A percentile compares a stretch with the other conserved stretches of the same genome.
Evolutionary conservation across 768 basidiomycete species (phyloP).

Genomic region (Podaxis sp.): DNA sequence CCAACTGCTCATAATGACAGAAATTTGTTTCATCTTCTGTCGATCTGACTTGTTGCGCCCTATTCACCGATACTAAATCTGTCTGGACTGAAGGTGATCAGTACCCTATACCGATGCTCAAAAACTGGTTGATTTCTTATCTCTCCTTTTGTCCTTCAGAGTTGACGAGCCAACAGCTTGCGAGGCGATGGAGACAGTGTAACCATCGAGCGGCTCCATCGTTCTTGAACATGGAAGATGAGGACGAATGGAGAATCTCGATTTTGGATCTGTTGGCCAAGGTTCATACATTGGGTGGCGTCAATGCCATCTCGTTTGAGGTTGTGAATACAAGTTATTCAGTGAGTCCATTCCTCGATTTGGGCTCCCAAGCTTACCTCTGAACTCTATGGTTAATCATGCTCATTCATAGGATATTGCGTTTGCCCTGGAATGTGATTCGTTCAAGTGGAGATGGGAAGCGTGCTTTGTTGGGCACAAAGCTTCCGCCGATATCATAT

Average conservation of each 20-base stretch:
- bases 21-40: constrained; percentile 57
- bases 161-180: constrained; percentile 51
- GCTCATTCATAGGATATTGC: constrained; percentile 53
- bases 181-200: constrained; percentile 65
- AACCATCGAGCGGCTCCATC: constrained; percentile 37
- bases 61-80: constrained; percentile 71
- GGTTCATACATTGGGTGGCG: constrained; percentile 59
- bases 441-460: constrained; percentile 81
- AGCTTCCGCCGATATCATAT: constrained; percentile 66
- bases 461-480: constrained; percentile 59
- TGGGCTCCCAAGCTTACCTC: constrained; percentile 9
- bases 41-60: constrained; percentile 53
- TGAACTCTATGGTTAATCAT: constrained; percentile 9
- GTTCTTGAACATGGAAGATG: constrained; percentile 33
- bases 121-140: constrained; percentile 13
- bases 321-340: constrained; percentile 55
- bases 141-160: constrained; percentile 21
- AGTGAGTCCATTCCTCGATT: constrained; percentile 31
- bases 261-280: constrained; percentile 51
- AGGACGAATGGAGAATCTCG: constrained; percentile 58
- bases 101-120: background rate
- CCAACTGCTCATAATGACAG: constrained; percentile 28
- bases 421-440: constrained; percentile 51
- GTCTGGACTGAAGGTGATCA: constrained; percentile 71
- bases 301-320: constrained; percentile 55